Evolutionary conservation across 2,329 filamentous ascomycete genomes (phyloP).

Genomic region (Colletotrichum godetiae): DNA sequence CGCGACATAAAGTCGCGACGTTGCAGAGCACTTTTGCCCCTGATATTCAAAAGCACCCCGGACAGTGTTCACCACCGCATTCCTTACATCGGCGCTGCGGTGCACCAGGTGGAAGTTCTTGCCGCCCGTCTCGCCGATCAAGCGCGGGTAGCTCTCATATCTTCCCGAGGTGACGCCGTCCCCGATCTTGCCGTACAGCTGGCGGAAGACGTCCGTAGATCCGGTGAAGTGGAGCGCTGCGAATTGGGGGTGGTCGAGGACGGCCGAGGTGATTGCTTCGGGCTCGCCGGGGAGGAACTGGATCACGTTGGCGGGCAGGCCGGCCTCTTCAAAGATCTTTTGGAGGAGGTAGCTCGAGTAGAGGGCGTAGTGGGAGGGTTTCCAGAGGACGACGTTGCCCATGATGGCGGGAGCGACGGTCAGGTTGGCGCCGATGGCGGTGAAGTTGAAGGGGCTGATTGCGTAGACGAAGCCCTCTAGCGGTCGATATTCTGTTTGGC

Average conservation of each 20-base stretch:
- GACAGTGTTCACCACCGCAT: conserved; percentile 84
- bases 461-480: conserved; percentile 97
- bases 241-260: conserved; percentile 82
- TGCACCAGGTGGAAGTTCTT: conserved; percentile 95
- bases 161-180: conserved; percentile 82
- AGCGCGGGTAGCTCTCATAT: conserved; percentile 87
- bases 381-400: conserved; percentile 97
- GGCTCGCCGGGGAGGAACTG: conserved; percentile 94
- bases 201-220: conserved; percentile 90
- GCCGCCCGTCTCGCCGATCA: conserved; percentile 90
- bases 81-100: conserved; percentile 78
- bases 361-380: conserved; percentile 92
- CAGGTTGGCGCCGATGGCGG: conserved; percentile 91
- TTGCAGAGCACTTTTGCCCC: conserved; percentile 91
- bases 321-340: conserved; percentile 92
- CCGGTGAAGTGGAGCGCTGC: conserved; percentile 96
- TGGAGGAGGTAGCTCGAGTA: conserved; percentile 93
- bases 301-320: conserved; percentile 88
- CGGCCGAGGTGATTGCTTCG: conserved; percentile 81
- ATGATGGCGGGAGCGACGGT: conserved; percentile 85
- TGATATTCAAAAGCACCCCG: conserved; percentile 92
- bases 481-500: conserved; percentile 84
- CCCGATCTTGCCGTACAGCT: conserved; percentile 88
- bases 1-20: conserved; percentile 82
- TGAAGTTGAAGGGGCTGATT: conserved; percentile 96